A percentile compares a stretch with the other conserved stretches of the same genome.
phyloP scores from a whole-genome alignment of 306 rosid species.

The Arachis hypogaea region DNA sequence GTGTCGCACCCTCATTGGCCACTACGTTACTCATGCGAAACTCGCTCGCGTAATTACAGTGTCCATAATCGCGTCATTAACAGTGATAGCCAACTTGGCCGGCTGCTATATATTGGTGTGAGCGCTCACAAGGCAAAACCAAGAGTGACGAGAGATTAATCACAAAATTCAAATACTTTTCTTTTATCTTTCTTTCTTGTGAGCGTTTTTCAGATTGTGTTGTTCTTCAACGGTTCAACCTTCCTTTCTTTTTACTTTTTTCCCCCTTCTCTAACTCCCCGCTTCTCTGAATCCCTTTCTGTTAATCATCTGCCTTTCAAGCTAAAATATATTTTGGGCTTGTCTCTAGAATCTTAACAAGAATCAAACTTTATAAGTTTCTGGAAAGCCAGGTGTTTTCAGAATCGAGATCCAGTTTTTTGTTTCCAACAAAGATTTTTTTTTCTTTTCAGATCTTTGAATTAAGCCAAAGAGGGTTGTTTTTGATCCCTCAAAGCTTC shows the following conservation, averaged over 20 bases:
- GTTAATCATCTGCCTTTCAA: constrained; percentile 97
- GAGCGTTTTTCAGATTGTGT: background rate
- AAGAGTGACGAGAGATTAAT: constrained; percentile 65
- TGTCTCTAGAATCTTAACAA: constrained; percentile 45
- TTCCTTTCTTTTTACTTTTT: constrained; percentile 6
- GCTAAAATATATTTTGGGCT: constrained; percentile 68
- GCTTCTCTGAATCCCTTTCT: constrained; percentile 99
- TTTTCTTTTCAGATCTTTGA: background rate
- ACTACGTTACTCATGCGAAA: background rate
- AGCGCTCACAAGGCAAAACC: background rate
- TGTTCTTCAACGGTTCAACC: background rate
- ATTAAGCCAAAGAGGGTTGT: constrained; percentile 68
- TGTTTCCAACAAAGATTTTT: background rate
- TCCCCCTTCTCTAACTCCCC: constrained; percentile 67
- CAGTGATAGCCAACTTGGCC: background rate
- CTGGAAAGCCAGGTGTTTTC: constrained; percentile 90
- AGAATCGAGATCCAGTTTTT: constrained; percentile 93
- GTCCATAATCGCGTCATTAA: constrained; percentile 31
- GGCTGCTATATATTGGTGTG: constrained; percentile 45
- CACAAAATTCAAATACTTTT: background rate
- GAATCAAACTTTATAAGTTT: constrained; percentile 66
- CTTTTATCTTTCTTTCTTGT: background rate
- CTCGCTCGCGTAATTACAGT: constrained; percentile 33
- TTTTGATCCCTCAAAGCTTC: constrained; percentile 66
- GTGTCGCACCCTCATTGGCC: constrained; percentile 31